Conservation (phyloP, 768 basidiomycete genomes). For the Pleurotus ostreatus region DNA sequence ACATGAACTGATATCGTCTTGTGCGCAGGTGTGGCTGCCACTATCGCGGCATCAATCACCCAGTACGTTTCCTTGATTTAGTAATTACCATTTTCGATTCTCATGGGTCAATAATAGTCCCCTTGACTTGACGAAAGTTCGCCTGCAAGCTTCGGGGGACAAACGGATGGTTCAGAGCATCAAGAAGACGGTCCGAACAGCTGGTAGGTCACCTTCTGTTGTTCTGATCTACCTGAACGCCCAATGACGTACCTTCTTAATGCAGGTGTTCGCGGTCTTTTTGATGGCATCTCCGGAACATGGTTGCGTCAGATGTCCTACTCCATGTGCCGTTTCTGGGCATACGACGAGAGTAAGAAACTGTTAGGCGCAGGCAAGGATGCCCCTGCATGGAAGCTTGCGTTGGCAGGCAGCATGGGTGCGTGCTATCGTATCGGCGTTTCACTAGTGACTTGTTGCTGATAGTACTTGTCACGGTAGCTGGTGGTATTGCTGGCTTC, state of each 20-base stretch:
- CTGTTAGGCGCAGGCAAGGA: constrained; percentile 64
- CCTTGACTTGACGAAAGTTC: constrained; percentile 86
- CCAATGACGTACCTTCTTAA: constrained; percentile 28
- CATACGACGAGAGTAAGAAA: constrained; percentile 90
- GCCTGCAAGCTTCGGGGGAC: constrained; percentile 88
- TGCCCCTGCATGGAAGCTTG: constrained; percentile 78
- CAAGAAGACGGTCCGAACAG: constrained; percentile 76
- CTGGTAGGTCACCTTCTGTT: constrained; percentile 44
- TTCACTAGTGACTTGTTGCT: too few species aligned
- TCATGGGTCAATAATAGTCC: constrained; percentile 41
- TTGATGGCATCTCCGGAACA: constrained; percentile 85
- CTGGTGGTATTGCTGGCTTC: constrained; percentile 81
- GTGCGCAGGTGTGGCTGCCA: constrained; percentile 65
- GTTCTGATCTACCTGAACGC: not conserved
- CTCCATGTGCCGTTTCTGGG: constrained; percentile 90
- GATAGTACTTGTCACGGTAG: constrained; percentile 28
- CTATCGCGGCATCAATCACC: constrained; percentile 84
- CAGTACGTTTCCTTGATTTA: constrained; percentile 47
- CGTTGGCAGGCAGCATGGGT: constrained; percentile 84
- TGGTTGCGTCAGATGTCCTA: constrained; percentile 93
- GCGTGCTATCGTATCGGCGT: constrained; percentile 22
- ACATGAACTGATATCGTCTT: not conserved
- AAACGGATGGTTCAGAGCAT: constrained; percentile 86
- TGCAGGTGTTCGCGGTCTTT: constrained; percentile 64
- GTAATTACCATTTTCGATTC: not conserved